Conservation (phyloP, 805 yeast species). For the Yarrowia yakushimensis region DNA sequence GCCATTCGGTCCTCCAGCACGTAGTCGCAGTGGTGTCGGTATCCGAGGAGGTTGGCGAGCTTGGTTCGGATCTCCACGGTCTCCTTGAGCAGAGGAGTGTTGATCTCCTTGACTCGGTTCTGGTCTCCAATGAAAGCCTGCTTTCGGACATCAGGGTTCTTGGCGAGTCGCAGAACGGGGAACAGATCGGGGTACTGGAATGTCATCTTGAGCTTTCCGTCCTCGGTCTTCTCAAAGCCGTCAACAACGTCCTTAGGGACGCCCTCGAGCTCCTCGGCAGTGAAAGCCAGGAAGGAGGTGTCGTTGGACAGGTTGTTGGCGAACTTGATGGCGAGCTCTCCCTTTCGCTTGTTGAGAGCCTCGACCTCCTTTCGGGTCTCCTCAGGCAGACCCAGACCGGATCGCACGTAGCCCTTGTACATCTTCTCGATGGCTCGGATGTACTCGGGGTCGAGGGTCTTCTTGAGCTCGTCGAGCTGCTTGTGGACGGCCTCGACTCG, state of each 20-base stretch:
- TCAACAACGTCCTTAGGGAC: slow-evolving; percentile 64
- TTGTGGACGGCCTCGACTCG: slow-evolving; percentile 54
- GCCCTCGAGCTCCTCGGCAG: slow-evolving; percentile 65
- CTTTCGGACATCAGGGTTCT: slow-evolving; percentile 60
- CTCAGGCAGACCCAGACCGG: slow-evolving; percentile 61
- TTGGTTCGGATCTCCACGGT: slow-evolving; percentile 61
- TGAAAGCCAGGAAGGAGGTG: slow-evolving; percentile 55
- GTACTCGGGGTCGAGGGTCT: slow-evolving; percentile 50
- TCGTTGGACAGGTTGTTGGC: slow-evolving; percentile 69
- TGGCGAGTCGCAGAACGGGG: slow-evolving; percentile 72
- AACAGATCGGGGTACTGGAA: slow-evolving; percentile 77
- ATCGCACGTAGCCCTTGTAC: slow-evolving; percentile 55
- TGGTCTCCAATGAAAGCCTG: slow-evolving; percentile 64
- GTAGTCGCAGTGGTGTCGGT: slow-evolving; percentile 63
- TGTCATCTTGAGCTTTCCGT: slow-evolving; percentile 54
- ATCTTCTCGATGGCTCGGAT: slow-evolving; percentile 55
- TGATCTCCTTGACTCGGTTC: slow-evolving; percentile 56
- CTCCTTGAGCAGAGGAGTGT: slow-evolving; percentile 56
- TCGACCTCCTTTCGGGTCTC: slow-evolving; percentile 56
- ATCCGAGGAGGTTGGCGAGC: slow-evolving; percentile 63
- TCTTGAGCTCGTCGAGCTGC: slow-evolving; percentile 25
- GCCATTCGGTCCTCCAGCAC: slow-evolving; percentile 80
- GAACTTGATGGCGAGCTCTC: slow-evolving; percentile 54
- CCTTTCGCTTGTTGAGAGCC: slow-evolving; percentile 55
- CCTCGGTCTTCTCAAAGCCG: slow-evolving; percentile 43